phyloP scores from a whole-genome alignment of 352 stramenopile species.

The Globisporangium acanthophoron region DNA sequence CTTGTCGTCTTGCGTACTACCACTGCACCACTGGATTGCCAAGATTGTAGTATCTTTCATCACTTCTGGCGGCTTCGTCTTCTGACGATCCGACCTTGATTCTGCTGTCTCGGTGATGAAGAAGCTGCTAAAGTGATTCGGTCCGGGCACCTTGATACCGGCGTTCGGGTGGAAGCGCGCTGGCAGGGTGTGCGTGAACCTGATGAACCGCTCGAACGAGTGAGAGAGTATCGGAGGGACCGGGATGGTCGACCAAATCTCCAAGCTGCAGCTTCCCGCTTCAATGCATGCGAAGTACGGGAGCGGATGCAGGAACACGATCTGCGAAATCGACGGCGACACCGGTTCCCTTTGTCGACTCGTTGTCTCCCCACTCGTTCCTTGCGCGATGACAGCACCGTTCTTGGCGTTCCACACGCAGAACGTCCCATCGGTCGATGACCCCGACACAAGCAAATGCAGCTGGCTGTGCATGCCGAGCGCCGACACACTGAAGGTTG shows the following conservation, averaged over 20 bases:
- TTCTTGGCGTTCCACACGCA: conserved; percentile 50
- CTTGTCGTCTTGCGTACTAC: conserved; percentile 11
- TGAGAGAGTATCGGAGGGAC: conserved; percentile 18
- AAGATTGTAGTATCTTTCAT: conserved; percentile 5
- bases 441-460: conserved; percentile 26
- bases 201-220: conserved; percentile 17
- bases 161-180: background rate
- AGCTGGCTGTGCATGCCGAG: conserved; percentile 27
- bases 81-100: background rate
- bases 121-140: background rate
- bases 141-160: no score
- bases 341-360: background rate
- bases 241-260: conserved; percentile 33
- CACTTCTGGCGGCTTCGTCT: background rate
- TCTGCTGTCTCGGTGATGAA: conserved; percentile 12
- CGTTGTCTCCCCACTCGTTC: background rate
- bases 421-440: conserved; percentile 24
- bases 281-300: conserved; percentile 40
- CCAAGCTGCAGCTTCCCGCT: conserved; percentile 19
- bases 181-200: conserved; percentile 5
- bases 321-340: conserved; percentile 12
- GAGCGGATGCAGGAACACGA: conserved; percentile 31
- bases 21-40: conserved; percentile 22
- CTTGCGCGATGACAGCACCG: conserved; percentile 23
- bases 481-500: conserved; percentile 12